Evolutionary conservation across 1,284 basidiomycete species (phyloP), one percentile per base, ranked within the genome.

Genomic region (Marasmius tenuissimus): DNA sequence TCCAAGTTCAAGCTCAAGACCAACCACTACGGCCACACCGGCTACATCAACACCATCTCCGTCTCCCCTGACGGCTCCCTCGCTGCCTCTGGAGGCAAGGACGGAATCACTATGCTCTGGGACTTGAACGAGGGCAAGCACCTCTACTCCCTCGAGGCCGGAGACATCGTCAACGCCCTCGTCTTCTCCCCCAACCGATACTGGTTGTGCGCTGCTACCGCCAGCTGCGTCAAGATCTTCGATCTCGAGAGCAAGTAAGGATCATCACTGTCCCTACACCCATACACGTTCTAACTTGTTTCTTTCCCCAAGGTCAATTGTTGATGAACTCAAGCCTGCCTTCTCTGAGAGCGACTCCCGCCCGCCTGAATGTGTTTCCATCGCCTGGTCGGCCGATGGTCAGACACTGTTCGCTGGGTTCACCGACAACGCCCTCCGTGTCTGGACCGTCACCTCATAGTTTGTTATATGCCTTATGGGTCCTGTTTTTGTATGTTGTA

Each of bases 101-200:
- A 99, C 78, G 95, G 95, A 68, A 97, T 99, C 81, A 98, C 96
- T 76, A 99, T 99, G 97, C 93, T 99, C 67, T 99, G 97, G 97
- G 97, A 99, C 79, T 85, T 99, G 71, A 98, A 98, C 81, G 97
- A 99, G 84, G 96, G 96, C 86, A 99, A 99, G 85, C 97, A 99
- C 88, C 90, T 99, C 73, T 99, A 99, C 89, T 98, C 96, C 64
- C 92, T 99, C 67, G 97, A 99, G 81, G 97, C 97, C 60, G 96
- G 96, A 69, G 95, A 99, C 79, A 86, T 96, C 70, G 96, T 99
- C 88, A 99, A 99, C 78, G 95, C 97, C 63, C 93, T 99, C 68
- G 97, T 98, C 76, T 99, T 99, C 88, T 97, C 95, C 37, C 97
- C 97, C 69, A 98, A 98, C 87, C 92, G 96, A 66, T 99, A 99